Evolutionary conservation across 202 grass and related monocot species (phyloP).

Genomic region (Hordeum pubiflorum): DNA sequence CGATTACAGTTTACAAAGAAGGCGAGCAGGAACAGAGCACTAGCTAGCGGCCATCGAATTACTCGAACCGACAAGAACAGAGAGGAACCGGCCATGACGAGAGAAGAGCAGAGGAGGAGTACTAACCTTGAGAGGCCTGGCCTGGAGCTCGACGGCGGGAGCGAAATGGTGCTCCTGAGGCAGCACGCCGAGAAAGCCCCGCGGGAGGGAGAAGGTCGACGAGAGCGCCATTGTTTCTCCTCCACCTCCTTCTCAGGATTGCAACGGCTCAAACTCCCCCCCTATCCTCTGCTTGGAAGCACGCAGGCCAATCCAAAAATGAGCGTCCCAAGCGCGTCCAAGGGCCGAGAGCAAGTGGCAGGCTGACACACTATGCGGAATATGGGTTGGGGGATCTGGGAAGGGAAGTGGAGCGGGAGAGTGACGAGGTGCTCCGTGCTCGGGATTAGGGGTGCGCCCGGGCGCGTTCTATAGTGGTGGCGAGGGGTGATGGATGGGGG

Average conservation of each 20-base stretch:
- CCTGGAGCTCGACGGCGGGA: slow-evolving; percentile 29
- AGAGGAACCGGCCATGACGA: neutral
- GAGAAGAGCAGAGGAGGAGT: neutral
- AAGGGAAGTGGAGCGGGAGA: slow-evolving; percentile 22
- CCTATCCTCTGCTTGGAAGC: neutral
- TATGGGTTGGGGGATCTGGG: slow-evolving; percentile 1
- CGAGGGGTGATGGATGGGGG: slow-evolving; percentile 1
- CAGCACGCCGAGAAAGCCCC: slow-evolving; percentile 29
- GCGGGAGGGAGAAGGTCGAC: slow-evolving; percentile 36
- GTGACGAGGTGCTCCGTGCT: neutral
- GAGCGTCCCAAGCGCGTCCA: neutral
- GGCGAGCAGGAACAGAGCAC: neutral
- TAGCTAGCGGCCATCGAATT: neutral
- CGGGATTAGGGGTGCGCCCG: neutral
- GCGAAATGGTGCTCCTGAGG: slow-evolving; percentile 48
- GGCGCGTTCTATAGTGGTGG: neutral
- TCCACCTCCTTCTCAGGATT: neutral
- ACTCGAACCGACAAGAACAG: neutral
- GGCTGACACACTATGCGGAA: neutral
- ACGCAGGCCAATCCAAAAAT: neutral
- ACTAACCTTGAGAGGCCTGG: slow-evolving; percentile 44
- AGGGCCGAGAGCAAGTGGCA: neutral
- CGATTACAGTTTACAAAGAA: neutral
- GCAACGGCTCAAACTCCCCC: neutral
- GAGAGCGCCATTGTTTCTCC: slow-evolving; percentile 53